Evolutionary conservation across 164 flowering plant species (phyloP).

Genomic region (Brasenia schreberi): DNA sequence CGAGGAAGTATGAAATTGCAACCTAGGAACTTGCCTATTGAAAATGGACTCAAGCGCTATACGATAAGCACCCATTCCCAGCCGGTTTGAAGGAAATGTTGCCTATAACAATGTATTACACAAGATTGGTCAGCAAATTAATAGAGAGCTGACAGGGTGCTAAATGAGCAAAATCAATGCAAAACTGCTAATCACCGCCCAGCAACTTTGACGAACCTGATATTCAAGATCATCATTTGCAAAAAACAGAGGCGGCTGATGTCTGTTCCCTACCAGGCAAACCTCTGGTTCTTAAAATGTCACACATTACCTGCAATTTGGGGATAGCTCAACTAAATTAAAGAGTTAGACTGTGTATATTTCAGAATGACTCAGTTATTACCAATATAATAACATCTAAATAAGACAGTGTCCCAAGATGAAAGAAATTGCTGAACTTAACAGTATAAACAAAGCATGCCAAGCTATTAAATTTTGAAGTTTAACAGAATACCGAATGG

Average conservation of each 20-base stretch:
- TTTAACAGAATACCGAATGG: too few relatives aligned
- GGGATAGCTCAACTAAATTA: not conserved
- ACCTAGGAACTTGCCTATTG: constrained; percentile 37
- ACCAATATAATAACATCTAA: not conserved
- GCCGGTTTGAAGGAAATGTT: constrained; percentile 71
- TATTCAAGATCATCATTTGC: constrained; percentile 82
- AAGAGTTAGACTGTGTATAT: not conserved
- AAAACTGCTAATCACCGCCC: not conserved
- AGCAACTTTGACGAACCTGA: constrained; percentile 37
- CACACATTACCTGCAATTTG: constrained; percentile 61
- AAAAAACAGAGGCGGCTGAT: constrained; percentile 63
- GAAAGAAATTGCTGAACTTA: too few relatives aligned
- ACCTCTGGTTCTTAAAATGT: constrained; percentile 71
- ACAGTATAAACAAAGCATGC: too few relatives aligned
- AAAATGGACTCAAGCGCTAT: constrained; percentile 66
- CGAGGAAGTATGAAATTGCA: not conserved
- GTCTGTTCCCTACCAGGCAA: constrained; percentile 55
- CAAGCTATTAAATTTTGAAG: too few relatives aligned
- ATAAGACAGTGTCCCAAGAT: not conserved
- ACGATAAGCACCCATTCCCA: constrained; percentile 97
- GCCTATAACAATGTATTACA: constrained; percentile 23
- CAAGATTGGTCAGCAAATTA: not conserved
- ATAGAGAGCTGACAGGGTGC: not conserved
- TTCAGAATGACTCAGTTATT: not conserved
- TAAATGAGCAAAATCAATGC: not conserved